Base-by-base conservation (phyloP, 176 grass and related monocot species). In the Cenchrus purpureus region DNA sequence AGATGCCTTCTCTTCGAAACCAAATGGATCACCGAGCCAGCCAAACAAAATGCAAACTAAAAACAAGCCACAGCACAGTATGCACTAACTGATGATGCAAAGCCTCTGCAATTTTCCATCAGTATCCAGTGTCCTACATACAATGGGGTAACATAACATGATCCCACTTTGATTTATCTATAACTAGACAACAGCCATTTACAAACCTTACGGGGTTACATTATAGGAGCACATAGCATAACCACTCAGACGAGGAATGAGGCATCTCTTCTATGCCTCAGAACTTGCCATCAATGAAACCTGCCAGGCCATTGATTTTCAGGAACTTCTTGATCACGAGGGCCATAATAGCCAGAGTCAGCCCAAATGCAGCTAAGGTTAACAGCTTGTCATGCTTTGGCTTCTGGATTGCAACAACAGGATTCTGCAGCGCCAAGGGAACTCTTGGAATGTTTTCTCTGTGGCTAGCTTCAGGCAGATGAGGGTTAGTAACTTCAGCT, bases 301-400 rank as follows among this genome's bases (percentile, higher is more conserved):
- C 97, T 44, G 83, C 88, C 17, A 92, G 28, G n/a, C 74, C 88
- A 80, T 92, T 81, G 37, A 88, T 86, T 56, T 99, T 99, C 45
- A 99, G 49, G 56, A 99, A 83, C 79, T 96, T 99, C 86, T 96
- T 99, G 28, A 92, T 89, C 72, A 99, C 80, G 48, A 99, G 97
- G n/a, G 89, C 81, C 76, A 94, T 86, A 60, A 97, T 99, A 42
- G 97, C 97, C 79, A 96, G 75, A 73, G 91, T 94, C 78, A 99
- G 76, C 40, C 84, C 94, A 71, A 99, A 71, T 68, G 97, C 97
- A 0, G 97, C 90, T 88, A 89, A 88, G 16, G 94, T 97, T 34
- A 96, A 87, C 37, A 94, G 45, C 20, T 82, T 92, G 83, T 99
- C 97, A 48, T 99, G 90, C 57, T 82, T 92, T 22, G 91, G 86